Evolutionary conservation across 352 stramenopile genomes (phyloP).

Genomic region (Elongisporangium undulatum): DNA sequence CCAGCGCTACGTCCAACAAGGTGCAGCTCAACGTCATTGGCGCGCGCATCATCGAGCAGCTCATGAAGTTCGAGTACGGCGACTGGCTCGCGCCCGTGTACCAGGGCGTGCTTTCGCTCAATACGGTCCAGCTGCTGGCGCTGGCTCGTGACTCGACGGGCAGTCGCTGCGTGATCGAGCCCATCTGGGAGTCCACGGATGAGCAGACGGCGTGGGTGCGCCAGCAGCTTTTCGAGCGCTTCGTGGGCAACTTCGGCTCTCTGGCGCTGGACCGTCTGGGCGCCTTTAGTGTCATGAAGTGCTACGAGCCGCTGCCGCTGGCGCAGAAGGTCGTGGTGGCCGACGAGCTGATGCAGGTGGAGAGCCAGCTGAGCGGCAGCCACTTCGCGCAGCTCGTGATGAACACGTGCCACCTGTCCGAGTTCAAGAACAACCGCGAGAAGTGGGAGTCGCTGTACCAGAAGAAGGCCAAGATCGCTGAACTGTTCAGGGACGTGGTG

Average conservation of each 20-base stretch:
- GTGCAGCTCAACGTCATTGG: constrained; percentile 76
- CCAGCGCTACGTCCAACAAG: constrained; percentile 37
- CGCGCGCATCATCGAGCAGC: constrained; percentile 66
- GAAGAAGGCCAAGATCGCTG: constrained; percentile 77
- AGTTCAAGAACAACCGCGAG: constrained; percentile 76
- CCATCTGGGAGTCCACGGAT: constrained; percentile 70
- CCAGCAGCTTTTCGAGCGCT: constrained; percentile 59
- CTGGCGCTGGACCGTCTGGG: constrained; percentile 71
- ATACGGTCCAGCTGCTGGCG: constrained; percentile 60
- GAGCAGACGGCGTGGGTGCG: constrained; percentile 52
- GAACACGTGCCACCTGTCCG: constrained; percentile 72
- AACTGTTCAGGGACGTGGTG: constrained; percentile 75
- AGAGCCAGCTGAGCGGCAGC: constrained; percentile 66
- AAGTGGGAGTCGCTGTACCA: constrained; percentile 73
- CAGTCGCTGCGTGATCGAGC: constrained; percentile 72
- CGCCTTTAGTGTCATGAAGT: constrained; percentile 83
- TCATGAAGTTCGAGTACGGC: constrained; percentile 57
- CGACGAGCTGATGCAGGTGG: constrained; percentile 62
- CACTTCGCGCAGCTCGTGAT: constrained; percentile 83
- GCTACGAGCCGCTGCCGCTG: constrained; percentile 58
- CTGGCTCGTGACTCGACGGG: constrained; percentile 77
- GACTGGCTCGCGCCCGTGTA: constrained; percentile 50
- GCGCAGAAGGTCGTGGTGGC: constrained; percentile 64
- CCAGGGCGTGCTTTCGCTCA: constrained; percentile 57
- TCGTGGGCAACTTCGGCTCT: constrained; percentile 63